Base-by-base conservation (phyloP, 2,329 filamentous ascomycete genomes). In the Hymenoscyphus linearis region DNA sequence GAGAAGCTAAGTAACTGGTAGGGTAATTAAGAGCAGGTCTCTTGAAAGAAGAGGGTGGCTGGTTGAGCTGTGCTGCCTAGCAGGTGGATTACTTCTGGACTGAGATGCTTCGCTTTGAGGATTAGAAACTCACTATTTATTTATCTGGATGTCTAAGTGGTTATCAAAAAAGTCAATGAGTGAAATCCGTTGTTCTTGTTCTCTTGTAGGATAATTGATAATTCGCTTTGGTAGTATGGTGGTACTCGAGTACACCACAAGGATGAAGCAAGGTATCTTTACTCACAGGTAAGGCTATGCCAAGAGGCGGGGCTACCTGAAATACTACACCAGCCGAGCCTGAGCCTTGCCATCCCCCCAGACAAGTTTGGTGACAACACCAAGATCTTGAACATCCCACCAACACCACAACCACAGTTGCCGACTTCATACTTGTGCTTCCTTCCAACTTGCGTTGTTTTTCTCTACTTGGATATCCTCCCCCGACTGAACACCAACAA, bases 401-500 rank as follows among this genome's bases (percentile, higher is more conserved):
- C 40, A 13, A 16, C 40, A 47, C 40, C 3, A 47, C 40, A 7
- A 22, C 14, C 40, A 5, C n/a, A 9, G 14, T n/a, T n/a, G 52
- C 13, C 7, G 18, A 53, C 25, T 31, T 34, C 52, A 34, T 27
- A 53, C 10, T 50, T 13, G 7, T 18, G 18, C 18, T 22, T 31
- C 6, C 31, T 31, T 4, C 27, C 10, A 7, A 5, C 31, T 4
- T 31, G 10, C 18, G 6, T 3, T 50, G 18, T 25, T 13, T 22
- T 12, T 50, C 7, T 18, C 22, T 10, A 25, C 2, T 50, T 50
- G 22, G 44, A 25, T 50, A 25, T 22, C n/a, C 44, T 50, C 18
- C n/a, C 13, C n/a, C 10, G 7, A 25, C 22, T 4, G 31, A 31
- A 22, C 9, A 64, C 52, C 52, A 31, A 55, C 79, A 93, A 80